Conservation (phyloP, 345 rosid species). For the Orychophragmus violaceus region DNA sequence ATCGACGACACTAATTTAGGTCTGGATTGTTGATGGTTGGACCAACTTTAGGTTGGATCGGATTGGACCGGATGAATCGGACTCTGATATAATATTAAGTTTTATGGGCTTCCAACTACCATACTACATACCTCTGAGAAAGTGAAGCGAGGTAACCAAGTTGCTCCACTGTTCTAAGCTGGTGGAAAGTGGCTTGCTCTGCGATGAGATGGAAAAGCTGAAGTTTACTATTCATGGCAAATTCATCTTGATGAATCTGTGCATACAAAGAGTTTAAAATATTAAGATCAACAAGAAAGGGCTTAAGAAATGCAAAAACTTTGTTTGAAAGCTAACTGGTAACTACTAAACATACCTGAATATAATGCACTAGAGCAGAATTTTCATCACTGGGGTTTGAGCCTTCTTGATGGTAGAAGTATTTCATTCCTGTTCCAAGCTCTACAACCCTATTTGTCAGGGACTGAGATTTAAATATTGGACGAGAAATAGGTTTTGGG, state of each 20-base stretch:
- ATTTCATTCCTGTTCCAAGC: constrained; percentile 52
- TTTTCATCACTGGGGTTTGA: constrained; percentile 72
- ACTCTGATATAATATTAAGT: too few relatives aligned
- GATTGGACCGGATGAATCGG: too few relatives aligned
- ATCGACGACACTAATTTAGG: too few relatives aligned
- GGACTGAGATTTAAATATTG: constrained; percentile 63
- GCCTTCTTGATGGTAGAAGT: constrained; percentile 51
- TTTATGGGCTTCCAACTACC: too few relatives aligned
- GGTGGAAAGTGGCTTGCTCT: neutral
- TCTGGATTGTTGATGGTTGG: too few relatives aligned
- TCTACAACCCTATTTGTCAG: constrained; percentile 54
- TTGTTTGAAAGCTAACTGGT: neutral
- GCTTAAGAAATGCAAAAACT: neutral
- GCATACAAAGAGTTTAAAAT: constrained; percentile 10
- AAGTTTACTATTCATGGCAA: constrained; percentile 2
- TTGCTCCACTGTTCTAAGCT: neutral
- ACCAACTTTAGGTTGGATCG: too few relatives aligned
- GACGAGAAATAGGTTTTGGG: constrained; percentile 54
- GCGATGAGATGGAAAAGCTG: neutral
- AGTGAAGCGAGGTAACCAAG: neutral
- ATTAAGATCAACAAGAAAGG: neutral
- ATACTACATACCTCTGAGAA: neutral
- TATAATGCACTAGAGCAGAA: constrained; percentile 74
- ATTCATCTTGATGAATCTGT: constrained; percentile 80
- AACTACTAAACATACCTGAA: constrained; percentile 49